Evolutionary conservation across 2,329 filamentous ascomycete species (phyloP), one percentile per base, ranked within the genome.

Genomic region (Hypoxylon sp.): DNA sequence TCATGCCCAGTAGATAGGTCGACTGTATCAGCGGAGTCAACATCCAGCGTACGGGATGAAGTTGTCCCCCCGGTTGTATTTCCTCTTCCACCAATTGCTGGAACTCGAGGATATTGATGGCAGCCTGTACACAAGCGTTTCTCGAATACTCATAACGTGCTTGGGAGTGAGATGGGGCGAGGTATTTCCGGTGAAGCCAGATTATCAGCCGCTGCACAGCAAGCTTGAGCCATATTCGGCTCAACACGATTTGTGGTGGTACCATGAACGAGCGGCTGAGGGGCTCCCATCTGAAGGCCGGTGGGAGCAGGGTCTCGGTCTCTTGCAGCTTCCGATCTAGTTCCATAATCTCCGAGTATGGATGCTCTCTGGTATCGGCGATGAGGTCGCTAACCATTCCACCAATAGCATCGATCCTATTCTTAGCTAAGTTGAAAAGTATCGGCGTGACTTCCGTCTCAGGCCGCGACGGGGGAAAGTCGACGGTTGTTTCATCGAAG

Each of bases 331-430:
- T 55, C 11, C 13, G 22, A n/a, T 55, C 53, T 42, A 42, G 25
- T 7, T 17, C 17, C 53, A 55, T 55, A 8, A 30, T 40, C 37
- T 55, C 53, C 35, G 22, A 13, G 11, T 55, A 55, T 27, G 53
- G 13, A 11, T 55, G 53, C 4, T 37, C 35, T 30, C 35, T 20
- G 13, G 40, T 55, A 25, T 55, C 53, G 11, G 37, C 59, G n/a
- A 46, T 46, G n/a, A 61, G 20, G n/a, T 63, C 61, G 33, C 53
- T 57, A 13, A 63, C 44, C 46, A 56, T 17, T 3, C 51, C 46
- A 1, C 35, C 17, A 25, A 50, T 37, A 8, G 11, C 22, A 20
- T 57, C 57, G 3, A 63, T 57, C 3, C 13, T 50, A 6, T 50
- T 30, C 17, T 53, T 63, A 27, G 40, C 46, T 17, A 63, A 49